Evolutionary conservation across 306 rosid genomes (phyloP), one percentile per base, ranked within the genome.

Genomic region (Geum urbanum): DNA sequence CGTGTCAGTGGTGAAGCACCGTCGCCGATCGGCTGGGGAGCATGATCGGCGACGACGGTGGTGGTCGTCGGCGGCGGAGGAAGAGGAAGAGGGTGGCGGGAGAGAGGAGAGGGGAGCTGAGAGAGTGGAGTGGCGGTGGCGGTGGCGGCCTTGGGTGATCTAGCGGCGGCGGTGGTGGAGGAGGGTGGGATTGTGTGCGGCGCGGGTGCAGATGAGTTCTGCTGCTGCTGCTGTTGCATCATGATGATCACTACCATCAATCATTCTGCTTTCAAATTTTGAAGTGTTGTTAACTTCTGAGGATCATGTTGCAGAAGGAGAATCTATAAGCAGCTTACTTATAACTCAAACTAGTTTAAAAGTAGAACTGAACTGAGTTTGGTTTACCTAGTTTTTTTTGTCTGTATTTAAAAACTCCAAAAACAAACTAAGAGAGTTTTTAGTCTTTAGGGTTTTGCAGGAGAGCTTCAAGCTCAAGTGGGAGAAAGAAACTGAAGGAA

Each of bases 201-300:
- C 74, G 81, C 84, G 80, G 77, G 84, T 75, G 89, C 83, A 86
- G 96, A 81, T 27, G 90, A 84, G 37, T n/a, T n/a, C n/a, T n/a
- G n/a, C n/a, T n/a, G n/a, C n/a, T n/a, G n/a, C n/a, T n/a, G 81
- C 84, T 88, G 88, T 73, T 82, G 90, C 71, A 84, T 91, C 88
- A 84, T 85, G 86, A 82, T 86, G 86, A 74, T 56, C 67, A 75
- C 73, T 59, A 80, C 81, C 89, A 91, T 91, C 70, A 76, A 94
- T 87, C 98, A 94, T 94, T 84, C 89, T 88, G 96, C 66, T 7
- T 27, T 9, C 39, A 22, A 57, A 0, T 14, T 54, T 13, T 39
- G 50, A 48, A 18, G 44, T 12, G 37, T 11, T 57, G 63, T 57
- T 70, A 56, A 24, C 56, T 70, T 70, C 46, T 70, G 55, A 56